Base-by-base conservation (phyloP, 2,329 filamentous ascomycete genomes). In the Arthrocladium fulminans region DNA sequence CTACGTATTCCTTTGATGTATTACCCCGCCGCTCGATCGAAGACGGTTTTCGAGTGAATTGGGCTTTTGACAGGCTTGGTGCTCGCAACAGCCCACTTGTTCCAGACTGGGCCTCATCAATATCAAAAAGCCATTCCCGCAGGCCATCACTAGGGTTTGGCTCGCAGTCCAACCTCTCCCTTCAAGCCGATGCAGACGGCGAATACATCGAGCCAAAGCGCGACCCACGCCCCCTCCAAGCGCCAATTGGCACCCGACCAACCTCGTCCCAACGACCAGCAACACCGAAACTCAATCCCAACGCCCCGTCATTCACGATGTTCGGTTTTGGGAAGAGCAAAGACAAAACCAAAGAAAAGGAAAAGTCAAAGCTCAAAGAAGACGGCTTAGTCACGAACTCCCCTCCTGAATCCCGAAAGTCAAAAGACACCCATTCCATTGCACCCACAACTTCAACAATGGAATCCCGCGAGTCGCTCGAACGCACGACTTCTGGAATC, bases 221-320 rank as follows among this genome's bases (percentile, higher is more conserved):
- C 35, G 69, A 73, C 38, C 67, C 66, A 29, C 73, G 74, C 4
- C 74, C 76, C 23, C 68, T 77, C 2, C 76, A 81, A 51, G 77
- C 77, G 2, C 79, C 79, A 1, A 96, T 97, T 56, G 90, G 90
- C 20, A 94, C 87, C 40, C 81, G 83, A 2, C 87, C 84, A 64
- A 64, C 76, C 59, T 71, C 73, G 40, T 71, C 73, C 60, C 70
- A 67, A 45, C 63, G 65, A 59, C 57, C 68, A 45, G 61, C 72
- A 34, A 71, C 81, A 66, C 59, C 80, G 40, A 75, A 76, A 57
- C 74, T 97, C 23, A 97, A 98, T 59, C 92, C 92, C 6, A 79
- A 86, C 5, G 92, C 90, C 0, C 89, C 89, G 7, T 86, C 84
- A 1, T 97, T 97, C 63, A 90, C 84, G 66, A 82, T 76, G 8